phyloP scores from a whole-genome alignment of 805 yeast genomes.

The Yarrowia yakushimensis region DNA sequence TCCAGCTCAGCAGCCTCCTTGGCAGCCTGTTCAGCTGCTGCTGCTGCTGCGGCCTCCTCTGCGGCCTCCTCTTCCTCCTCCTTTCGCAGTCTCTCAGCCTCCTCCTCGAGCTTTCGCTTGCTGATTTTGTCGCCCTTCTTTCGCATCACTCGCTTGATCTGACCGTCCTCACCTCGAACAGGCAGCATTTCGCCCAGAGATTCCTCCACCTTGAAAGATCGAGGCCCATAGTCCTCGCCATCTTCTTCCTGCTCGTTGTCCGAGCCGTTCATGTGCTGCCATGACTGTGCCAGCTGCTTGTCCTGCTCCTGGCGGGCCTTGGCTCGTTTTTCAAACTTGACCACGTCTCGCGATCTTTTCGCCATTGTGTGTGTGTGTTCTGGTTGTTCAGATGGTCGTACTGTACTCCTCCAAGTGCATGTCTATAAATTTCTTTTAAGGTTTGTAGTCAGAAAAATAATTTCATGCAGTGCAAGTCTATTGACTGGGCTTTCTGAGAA shows the following conservation, averaged over 20 bases:
- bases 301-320: constrained; percentile 29
- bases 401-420: no score
- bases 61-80: constrained; percentile 34
- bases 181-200: constrained; percentile 70
- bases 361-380: constrained; percentile 25
- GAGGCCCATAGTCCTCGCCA: constrained; percentile 70
- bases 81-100: constrained; percentile 33
- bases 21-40: constrained; percentile 33
- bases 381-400: background rate
- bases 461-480: constrained; percentile 8
- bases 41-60: constrained; percentile 25
- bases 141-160: constrained; percentile 59
- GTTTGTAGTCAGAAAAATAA: background rate
- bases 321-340: constrained; percentile 30
- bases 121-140: constrained; percentile 34
- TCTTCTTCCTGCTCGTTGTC: constrained; percentile 53
- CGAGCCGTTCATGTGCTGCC: constrained; percentile 25
- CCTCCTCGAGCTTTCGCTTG: constrained; percentile 33
- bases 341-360: constrained; percentile 31
- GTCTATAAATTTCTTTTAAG: background rate
- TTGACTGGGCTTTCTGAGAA: no score
- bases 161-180: constrained; percentile 68
- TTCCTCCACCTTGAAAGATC: constrained; percentile 46
- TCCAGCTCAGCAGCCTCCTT: constrained; percentile 34
- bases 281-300: constrained; percentile 27